Evolutionary conservation across 768 basidiomycete species (phyloP).

Genomic region (Suillus discolor): DNA sequence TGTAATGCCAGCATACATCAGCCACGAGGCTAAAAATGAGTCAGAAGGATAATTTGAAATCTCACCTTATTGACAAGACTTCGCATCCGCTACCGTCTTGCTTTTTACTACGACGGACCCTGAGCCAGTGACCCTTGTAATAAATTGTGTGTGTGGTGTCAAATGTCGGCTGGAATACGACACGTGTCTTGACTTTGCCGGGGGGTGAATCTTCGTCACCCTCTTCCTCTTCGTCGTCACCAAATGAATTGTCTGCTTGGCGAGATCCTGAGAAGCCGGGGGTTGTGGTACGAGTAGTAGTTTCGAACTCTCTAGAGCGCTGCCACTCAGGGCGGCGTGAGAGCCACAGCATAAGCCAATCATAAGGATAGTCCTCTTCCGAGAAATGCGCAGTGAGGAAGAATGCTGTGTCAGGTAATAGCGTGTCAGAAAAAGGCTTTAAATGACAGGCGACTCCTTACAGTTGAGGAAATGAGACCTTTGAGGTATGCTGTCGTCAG

Average conservation of each 20-base stretch:
- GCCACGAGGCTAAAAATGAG: slow-evolving; percentile 7
- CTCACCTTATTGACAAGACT: slow-evolving; percentile 74
- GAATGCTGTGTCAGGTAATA: slow-evolving; percentile 51
- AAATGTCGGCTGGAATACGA: slow-evolving; percentile 86
- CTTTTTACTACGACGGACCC: slow-evolving; percentile 72
- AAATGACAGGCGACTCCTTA: slow-evolving; percentile 40
- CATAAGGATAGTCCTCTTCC: slow-evolving; percentile 88
- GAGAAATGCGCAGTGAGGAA: slow-evolving; percentile 91
- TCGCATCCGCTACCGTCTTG: slow-evolving; percentile 70
- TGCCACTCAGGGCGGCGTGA: slow-evolving; percentile 88
- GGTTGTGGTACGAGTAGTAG: slow-evolving; percentile 74
- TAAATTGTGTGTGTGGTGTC: slow-evolving; percentile 90
- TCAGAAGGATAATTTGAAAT: slow-evolving; percentile 18
- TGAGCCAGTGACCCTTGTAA: slow-evolving; percentile 83
- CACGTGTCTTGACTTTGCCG: slow-evolving; percentile 73
- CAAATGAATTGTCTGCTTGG: slow-evolving; percentile 56
- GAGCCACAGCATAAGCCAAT: slow-evolving; percentile 92
- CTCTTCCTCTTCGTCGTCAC: slow-evolving; percentile 45
- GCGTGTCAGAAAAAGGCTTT: slow-evolving; percentile 11
- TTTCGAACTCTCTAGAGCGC: slow-evolving; percentile 86
- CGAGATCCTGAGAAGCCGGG: slow-evolving; percentile 54
- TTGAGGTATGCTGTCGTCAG: slow-evolving; percentile 16
- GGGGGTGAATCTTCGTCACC: slow-evolving; percentile 53
- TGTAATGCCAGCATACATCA: slow-evolving; percentile 31
- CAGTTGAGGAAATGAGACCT: slow-evolving; percentile 90